A percentile compares a stretch with the other conserved stretches of the same genome.
phyloP scores from a whole-genome alignment of 805 yeast species.

The Candida chilensis region DNA sequence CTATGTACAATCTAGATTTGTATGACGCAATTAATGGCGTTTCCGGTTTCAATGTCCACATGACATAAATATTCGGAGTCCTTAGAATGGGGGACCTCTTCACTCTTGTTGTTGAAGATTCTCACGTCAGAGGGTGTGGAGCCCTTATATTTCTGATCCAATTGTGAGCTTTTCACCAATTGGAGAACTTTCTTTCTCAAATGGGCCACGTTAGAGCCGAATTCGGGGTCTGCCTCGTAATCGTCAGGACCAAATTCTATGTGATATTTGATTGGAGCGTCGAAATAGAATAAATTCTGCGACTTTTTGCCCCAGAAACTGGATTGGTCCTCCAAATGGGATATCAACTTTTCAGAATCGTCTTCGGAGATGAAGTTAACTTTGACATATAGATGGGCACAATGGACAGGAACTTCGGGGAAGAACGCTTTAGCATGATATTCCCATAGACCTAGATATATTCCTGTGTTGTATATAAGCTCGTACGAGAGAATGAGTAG shows the following conservation, averaged over 20 bases:
- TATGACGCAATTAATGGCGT: slow-evolving; percentile 22
- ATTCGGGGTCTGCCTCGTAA: slow-evolving; percentile 55
- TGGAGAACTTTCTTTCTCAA: slow-evolving; percentile 48
- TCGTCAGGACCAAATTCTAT: slow-evolving; percentile 81
- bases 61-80: slow-evolving; percentile 23
- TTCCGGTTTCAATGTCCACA: slow-evolving; percentile 31
- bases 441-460: no score
- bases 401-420: slow-evolving; percentile 67
- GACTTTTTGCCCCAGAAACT: slow-evolving; percentile 4
- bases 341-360: slow-evolving; percentile 4
- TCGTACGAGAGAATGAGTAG: no score
- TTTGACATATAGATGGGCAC: slow-evolving; percentile 61
- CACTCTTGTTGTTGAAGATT: slow-evolving; percentile 16
- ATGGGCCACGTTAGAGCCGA: slow-evolving; percentile 60
- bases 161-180: slow-evolving; percentile 36
- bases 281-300: slow-evolving; percentile 3
- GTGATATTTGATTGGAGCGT: slow-evolving; percentile 45
- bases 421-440: slow-evolving; percentile 58
- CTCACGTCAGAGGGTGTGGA: slow-evolving; percentile 11
- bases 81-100: slow-evolving; percentile 11
- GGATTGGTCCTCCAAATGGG: neutral
- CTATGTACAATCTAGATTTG: neutral
- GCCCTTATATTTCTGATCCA: slow-evolving; percentile 3
- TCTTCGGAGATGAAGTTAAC: slow-evolving; percentile 26
- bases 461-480: no score